A percentile compares a stretch with the other conserved stretches of the same genome.
These are phyloP conservation scores for Schizonepeta tenuifolia DNA, from an alignment of 257 asterid species.

Conservation along the genomic window DNA sequence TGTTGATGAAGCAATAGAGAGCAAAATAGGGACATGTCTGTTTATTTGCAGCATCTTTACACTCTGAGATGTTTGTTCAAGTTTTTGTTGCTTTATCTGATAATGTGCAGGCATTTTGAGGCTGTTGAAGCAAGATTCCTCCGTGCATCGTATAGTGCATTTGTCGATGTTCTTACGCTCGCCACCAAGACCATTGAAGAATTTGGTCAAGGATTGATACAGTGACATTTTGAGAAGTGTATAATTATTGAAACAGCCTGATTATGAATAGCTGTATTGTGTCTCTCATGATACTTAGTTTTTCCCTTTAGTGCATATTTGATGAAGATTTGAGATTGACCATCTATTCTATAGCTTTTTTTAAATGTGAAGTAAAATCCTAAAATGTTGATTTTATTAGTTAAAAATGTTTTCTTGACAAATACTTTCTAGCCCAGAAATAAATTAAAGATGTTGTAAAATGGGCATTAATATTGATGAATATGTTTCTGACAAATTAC, in stretches of 20 bases:
- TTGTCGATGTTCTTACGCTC: constrained; percentile 79
- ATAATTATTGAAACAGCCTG: background rate
- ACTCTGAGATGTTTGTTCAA: background rate
- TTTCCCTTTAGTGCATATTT: background rate
- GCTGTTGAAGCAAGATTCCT: constrained; percentile 90
- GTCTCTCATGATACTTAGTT: background rate
- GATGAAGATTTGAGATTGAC: background rate
- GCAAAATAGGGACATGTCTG: background rate
- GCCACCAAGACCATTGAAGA: constrained; percentile 80
- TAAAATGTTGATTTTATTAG: no score
- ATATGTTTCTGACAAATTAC: constrained; percentile 41
- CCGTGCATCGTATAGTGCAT: constrained; percentile 85
- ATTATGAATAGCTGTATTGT: background rate
- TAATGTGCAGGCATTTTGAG: constrained; percentile 68
- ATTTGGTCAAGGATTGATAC: constrained; percentile 50
- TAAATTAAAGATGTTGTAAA: constrained; percentile 16
- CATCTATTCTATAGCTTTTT: background rate
- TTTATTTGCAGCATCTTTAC: background rate
- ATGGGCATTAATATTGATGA: constrained; percentile 34
- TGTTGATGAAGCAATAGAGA: background rate
- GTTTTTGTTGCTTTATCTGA: background rate
- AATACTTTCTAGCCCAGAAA: background rate
- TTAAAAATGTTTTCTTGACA: no score
- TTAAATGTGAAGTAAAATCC: background rate
- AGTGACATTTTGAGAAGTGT: constrained; percentile 31